Base-by-base conservation (phyloP, 495 filamentous ascomycete species). In the Penicillium simplicissimum region DNA sequence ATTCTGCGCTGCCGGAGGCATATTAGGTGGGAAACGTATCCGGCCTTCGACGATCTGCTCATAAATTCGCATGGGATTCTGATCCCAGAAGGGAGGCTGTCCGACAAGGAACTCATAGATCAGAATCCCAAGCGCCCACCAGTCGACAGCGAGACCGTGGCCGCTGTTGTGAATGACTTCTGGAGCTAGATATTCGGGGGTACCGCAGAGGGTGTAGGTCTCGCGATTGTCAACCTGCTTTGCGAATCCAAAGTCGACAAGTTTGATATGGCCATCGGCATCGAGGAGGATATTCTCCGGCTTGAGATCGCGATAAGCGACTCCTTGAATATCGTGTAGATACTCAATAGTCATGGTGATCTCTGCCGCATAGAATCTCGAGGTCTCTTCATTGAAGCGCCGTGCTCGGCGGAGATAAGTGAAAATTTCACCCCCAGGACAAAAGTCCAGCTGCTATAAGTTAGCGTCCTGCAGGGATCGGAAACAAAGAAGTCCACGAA, bases 161-260 rank as follows among this genome's bases (percentile, higher is more conserved):
- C 93, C 93, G 69, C 92, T 94, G 72, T 93, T 96, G 64, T 93
- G 89, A 59, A 98, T 97, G 19, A 97, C 93, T 78, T 98, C 95
- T 2, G 95, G 95, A 3, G 95, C 93, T 19, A 98, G 83, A 73
- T 98, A 98, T 69, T 98, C 95, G 28, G 94, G 95, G 0, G 95
- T 98, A 23, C 95, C 95, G 68, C 95, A 98, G 3, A 97, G 84
- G 8, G 95, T 98, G 72, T 97, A 98, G 4, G 94, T 98, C 78
- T 97, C 92, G 36, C 72, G 78, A 51, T 80, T 72, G 42, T 68
- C 73, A 7, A 79, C 71, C 66, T 79, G 74, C 79, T 98, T 98
- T 33, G 95, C 95, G 71, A 98, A 98, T 0, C 95, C 95, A 76
- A 98, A 98, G 74, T 98, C 95, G n/a, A 98, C 94, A 37, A 98